These are phyloP conservation scores for Firmiana major DNA, from an alignment of 345 rosid species.

Conservation along the genomic window DNA sequence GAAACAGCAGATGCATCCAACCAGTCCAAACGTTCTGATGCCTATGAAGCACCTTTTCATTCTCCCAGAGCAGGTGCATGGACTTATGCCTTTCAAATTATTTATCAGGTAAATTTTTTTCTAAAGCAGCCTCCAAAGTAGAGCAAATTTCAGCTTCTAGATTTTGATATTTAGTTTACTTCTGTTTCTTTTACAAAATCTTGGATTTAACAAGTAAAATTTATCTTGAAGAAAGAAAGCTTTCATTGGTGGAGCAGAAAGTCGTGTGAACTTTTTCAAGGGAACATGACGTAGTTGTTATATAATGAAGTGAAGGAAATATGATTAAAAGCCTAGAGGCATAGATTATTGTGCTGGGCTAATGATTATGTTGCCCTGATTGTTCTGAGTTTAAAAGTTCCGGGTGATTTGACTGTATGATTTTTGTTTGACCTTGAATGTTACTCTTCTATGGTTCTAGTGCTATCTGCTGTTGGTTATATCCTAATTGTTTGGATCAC, in stretches of 20 bases:
- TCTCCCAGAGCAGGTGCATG: slow-evolving; percentile 39
- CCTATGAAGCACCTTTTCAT: slow-evolving; percentile 24
- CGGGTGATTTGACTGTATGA: neutral
- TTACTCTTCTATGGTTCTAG: neutral
- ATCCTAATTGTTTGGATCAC: neutral
- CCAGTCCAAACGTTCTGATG: slow-evolving; percentile 30
- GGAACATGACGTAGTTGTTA: neutral
- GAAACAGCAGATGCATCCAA: slow-evolving; percentile 27
- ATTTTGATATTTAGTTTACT: neutral
- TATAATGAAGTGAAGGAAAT: neutral
- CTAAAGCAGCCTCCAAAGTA: neutral
- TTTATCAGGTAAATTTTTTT: slow-evolving; percentile 51
- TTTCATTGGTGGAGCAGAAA: neutral
- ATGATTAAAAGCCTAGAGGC: neutral
- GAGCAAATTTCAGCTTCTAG: neutral
- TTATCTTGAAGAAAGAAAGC: neutral
- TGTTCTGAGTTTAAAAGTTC: neutral
- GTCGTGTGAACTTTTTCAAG: neutral
- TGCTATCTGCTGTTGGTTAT: neutral
- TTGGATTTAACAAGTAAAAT: neutral
- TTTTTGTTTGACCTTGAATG: neutral
- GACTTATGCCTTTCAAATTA: slow-evolving; percentile 59
- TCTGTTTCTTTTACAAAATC: neutral
- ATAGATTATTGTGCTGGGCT: neutral
- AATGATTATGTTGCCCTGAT: neutral